Base-by-base conservation (phyloP, 768 basidiomycete species). In the Tricholoma terreum region DNA sequence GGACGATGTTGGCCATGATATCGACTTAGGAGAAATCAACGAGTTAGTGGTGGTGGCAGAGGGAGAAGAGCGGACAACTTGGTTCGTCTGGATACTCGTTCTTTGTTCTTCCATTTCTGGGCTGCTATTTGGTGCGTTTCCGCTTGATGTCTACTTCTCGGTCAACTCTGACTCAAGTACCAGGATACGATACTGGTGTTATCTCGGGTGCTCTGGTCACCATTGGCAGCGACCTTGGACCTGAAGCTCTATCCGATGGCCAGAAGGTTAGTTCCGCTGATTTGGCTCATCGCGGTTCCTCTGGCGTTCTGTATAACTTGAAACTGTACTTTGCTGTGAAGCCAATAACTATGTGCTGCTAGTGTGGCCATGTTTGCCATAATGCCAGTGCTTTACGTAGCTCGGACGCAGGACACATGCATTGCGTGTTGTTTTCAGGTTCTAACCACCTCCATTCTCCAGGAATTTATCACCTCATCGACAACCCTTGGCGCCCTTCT, bases 381-480 rank as follows among this genome's bases (percentile, higher is more conserved):
- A n/a, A n/a, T n/a, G n/a, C n/a, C n/a, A n/a, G n/a, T n/a, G n/a
- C n/a, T n/a, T n/a, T n/a, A n/a, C n/a, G n/a, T n/a, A n/a, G n/a
- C n/a, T n/a, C n/a, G n/a, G n/a, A n/a, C n/a, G n/a, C n/a, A n/a
- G n/a, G n/a, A n/a, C n/a, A n/a, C n/a, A 9, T 21, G 17, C 19
- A 42, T 19, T 1, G 43, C 11, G 43, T 12, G 9, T 12, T 10
- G 8, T 19, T n/a, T 24, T 12, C 10, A 10, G 22, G 11, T 42
- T 15, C 10, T 24, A 31, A 45, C 46, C 14, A 53, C 35, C 54
- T 36, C 27, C 31, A 55, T 22, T 19, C 56, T 24, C 24, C 63
- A 88, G 87, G 90, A 92, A 79, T 78, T 90, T 33, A 90, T 92
- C 67, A 91, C 90, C 0, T 88, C 88, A 6, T 74, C 89, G 0